These are phyloP conservation scores for Megacollybia marginata DNA, from an alignment of 768 basidiomycete species.

Conservation along the genomic window DNA sequence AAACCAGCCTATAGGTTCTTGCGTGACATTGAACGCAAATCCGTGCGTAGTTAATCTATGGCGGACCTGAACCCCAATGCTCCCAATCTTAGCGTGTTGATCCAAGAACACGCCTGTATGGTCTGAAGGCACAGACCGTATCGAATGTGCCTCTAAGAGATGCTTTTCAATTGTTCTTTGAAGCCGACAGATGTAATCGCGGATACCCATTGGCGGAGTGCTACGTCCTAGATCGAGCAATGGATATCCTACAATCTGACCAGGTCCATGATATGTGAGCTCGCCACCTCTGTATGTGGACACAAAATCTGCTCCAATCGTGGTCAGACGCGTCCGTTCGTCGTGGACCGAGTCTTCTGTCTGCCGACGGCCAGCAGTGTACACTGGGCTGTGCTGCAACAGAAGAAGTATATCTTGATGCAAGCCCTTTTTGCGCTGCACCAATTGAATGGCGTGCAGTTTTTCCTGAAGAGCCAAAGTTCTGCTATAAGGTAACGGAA, in stretches of 20 bases:
- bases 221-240: slow-evolving; percentile 83
- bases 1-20: slow-evolving; percentile 82
- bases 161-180: slow-evolving; percentile 65
- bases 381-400: slow-evolving; percentile 89
- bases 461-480: slow-evolving; percentile 66
- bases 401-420: slow-evolving; percentile 68
- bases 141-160: slow-evolving; percentile 51
- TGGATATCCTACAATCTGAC: slow-evolving; percentile 94
- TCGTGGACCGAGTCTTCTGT: slow-evolving; percentile 46
- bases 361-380: slow-evolving; percentile 90
- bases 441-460: slow-evolving; percentile 61
- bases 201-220: slow-evolving; percentile 60
- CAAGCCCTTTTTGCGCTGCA: slow-evolving; percentile 29
- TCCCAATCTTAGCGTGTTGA: slow-evolving; percentile 77
- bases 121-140: slow-evolving; percentile 52
- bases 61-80: slow-evolving; percentile 94
- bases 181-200: slow-evolving; percentile 80
- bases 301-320: slow-evolving; percentile 84
- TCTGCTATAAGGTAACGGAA: slow-evolving; percentile 70
- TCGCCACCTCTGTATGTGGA: slow-evolving; percentile 82
- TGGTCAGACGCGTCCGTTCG: slow-evolving; percentile 57
- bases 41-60: slow-evolving; percentile 94
- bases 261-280: slow-evolving; percentile 95
- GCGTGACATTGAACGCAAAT: slow-evolving; percentile 86
- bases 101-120: slow-evolving; percentile 90